These are phyloP conservation scores for Ophiostoma tasmaniense DNA, from an alignment of 2,329 filamentous ascomycete genomes.

Conservation along the genomic window DNA sequence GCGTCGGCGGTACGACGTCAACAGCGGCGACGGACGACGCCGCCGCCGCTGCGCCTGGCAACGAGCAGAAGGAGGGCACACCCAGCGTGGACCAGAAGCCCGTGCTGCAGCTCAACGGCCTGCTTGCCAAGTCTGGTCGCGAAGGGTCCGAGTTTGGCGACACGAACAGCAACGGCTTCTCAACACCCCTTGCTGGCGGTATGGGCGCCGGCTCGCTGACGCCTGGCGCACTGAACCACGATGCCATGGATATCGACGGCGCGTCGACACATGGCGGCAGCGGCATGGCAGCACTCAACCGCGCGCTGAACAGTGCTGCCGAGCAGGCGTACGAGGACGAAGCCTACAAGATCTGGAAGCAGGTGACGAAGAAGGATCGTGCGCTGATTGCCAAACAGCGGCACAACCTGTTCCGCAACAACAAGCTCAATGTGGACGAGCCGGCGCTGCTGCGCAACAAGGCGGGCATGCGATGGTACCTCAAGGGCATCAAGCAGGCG, in stretches of 20 bases:
- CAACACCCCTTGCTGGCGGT: conserved; percentile 59
- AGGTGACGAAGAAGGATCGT: conserved; percentile 93
- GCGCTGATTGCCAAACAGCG: conserved; percentile 79
- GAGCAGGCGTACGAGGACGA: conserved; percentile 83
- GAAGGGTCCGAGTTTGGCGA: conserved; percentile 74
- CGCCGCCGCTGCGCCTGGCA: not conserved
- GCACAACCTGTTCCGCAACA: conserved; percentile 74
- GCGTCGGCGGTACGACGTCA: conserved; percentile 27
- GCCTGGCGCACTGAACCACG: conserved; percentile 65
- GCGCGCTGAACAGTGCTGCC: conserved; percentile 55
- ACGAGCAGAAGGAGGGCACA: conserved; percentile 59
- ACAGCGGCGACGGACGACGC: not conserved
- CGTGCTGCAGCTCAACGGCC: conserved; percentile 55
- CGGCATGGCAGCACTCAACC: conserved; percentile 50
- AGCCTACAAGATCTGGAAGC: conserved; percentile 97
- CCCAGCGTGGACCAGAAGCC: conserved; percentile 70
- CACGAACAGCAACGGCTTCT: conserved; percentile 69
- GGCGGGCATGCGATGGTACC: conserved; percentile 80
- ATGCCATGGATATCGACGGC: conserved; percentile 81
- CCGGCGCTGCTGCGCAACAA: conserved; percentile 79
- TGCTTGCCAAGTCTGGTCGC: conserved; percentile 46
- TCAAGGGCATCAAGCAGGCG: conserved; percentile 67
- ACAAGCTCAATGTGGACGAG: conserved; percentile 77
- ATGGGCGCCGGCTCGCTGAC: conserved; percentile 49
- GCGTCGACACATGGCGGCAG: conserved; percentile 53